Percentiles rank a stretch among this genome's conserved stretches.
Conservation (phyloP, 2,329 filamentous ascomycete genomes). For the Stylonectria norvegica region DNA sequence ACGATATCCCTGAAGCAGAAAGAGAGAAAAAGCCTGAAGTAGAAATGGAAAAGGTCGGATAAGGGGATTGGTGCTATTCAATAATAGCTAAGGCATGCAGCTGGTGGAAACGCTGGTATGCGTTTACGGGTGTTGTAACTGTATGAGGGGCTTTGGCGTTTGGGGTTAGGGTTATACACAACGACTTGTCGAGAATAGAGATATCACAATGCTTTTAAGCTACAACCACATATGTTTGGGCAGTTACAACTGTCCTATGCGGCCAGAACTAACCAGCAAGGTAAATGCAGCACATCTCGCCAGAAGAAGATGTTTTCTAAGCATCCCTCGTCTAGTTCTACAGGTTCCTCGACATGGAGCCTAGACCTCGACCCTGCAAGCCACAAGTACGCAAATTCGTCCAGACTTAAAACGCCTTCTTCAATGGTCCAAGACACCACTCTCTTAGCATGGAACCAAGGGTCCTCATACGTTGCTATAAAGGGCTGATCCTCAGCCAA, state of each 20-base stretch:
- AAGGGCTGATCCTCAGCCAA: background rate
- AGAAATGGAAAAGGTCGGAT: too few species aligned
- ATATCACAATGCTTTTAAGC: background rate
- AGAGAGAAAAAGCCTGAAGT: too few species aligned
- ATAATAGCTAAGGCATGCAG: too few species aligned
- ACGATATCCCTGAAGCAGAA: conserved; percentile 4
- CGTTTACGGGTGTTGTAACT: too few species aligned
- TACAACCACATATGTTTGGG: background rate
- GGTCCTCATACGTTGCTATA: background rate
- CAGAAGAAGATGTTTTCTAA: too few species aligned
- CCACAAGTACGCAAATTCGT: background rate
- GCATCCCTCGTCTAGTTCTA: too few species aligned
- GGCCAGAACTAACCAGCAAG: background rate
- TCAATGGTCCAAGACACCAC: background rate
- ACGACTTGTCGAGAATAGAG: background rate
- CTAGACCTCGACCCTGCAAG: background rate
- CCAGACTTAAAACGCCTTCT: background rate
- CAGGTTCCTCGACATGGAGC: background rate
- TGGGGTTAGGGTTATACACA: background rate
- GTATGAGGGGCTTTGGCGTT: background rate
- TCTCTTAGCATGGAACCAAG: background rate
- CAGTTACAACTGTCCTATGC: too few species aligned
- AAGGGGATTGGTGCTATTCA: too few species aligned
- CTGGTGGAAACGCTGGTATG: too few species aligned
- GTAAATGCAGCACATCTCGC: too few species aligned